Percentiles rank a stretch among this genome's conserved stretches.
Evolutionary conservation across 345 rosid genomes (phyloP).

Genomic region (Brassica rapa): DNA sequence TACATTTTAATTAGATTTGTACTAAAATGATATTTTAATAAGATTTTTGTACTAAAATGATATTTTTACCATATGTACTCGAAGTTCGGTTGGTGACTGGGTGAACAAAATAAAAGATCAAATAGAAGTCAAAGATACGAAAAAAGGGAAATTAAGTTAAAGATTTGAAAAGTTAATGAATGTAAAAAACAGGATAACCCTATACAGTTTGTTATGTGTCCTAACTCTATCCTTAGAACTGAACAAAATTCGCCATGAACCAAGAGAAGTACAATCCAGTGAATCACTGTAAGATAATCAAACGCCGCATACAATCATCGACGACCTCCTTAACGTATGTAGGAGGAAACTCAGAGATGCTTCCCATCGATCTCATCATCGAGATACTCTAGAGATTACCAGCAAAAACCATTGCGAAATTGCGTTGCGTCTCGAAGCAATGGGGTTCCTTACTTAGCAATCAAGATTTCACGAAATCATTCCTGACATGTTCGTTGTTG

Average conservation of each 20-base stretch:
- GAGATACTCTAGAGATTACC: neutral
- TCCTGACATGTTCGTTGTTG: neutral
- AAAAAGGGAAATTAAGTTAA: neutral
- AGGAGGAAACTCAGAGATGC: neutral
- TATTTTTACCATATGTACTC: neutral
- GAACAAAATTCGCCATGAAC: neutral
- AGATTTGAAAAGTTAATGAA: neutral
- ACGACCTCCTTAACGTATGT: neutral
- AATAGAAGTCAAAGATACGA: neutral
- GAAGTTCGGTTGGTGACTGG: neutral
- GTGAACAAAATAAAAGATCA: neutral
- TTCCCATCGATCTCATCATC: slow-evolving; percentile 1
- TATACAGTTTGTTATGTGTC: neutral
- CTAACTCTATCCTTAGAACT: neutral
- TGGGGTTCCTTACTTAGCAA: neutral
- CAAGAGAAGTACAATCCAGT: neutral
- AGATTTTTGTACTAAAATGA: neutral
- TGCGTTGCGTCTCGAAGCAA: neutral
- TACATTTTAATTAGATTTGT: too few species aligned
- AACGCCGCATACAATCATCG: neutral
- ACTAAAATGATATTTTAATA: neutral
- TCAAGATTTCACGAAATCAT: neutral
- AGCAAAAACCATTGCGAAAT: neutral
- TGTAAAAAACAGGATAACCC: neutral
- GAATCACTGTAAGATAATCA: neutral